Evolutionary conservation across 106 monocot genomes (phyloP), one percentile per base, ranked within the genome.

Genomic region (Acorus gramineus): DNA sequence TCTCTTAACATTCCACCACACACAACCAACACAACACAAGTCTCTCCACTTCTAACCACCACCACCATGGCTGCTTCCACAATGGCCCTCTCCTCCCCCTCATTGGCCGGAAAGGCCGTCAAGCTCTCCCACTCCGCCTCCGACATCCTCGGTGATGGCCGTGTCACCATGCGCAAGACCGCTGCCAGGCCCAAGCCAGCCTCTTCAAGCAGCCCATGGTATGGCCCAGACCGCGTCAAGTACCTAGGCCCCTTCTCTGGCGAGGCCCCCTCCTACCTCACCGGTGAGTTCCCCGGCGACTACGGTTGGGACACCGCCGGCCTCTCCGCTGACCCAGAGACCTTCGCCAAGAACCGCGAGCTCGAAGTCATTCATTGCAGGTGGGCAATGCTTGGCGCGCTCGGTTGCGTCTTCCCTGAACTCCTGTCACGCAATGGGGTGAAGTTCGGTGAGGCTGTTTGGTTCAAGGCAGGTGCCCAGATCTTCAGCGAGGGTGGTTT

Each of bases 231-330:
- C 28, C 28, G 28, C 28, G 28, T 28, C 28, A 28, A 28, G 28
- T 28, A 28, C 28, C 1, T 28, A 28, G 28, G 28, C 28, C 28
- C 28, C 28, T 28, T 28, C 28, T 28, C 28, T 1, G 1, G 28
- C 28, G 28, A 28, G 28, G 28, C 28, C 28, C 28, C 28, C 28
- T 28, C 28, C 28, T 28, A 28, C 28, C 28, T 28, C 28, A 77
- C 77, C 59, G 77, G 77, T n/a, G 77, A 77, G 60, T 77, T 77
- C 65, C 71, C 77, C 14, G 77, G 77, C 4, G 77, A 77, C 71
- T 77, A 28, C 28, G 28, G 28, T 28, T 28, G 28, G 28, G 28
- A 28, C 28, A 28, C 28, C 28, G 28, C 28, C 11, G 77, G 77
- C 42, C 70, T 77, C 11, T 77, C 77, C 4, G 77, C 77, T 2